A percentile compares a stretch with the other conserved stretches of the same genome.
phyloP scores from a whole-genome alignment of 1,284 basidiomycete genomes.

The Mycena sp. region DNA sequence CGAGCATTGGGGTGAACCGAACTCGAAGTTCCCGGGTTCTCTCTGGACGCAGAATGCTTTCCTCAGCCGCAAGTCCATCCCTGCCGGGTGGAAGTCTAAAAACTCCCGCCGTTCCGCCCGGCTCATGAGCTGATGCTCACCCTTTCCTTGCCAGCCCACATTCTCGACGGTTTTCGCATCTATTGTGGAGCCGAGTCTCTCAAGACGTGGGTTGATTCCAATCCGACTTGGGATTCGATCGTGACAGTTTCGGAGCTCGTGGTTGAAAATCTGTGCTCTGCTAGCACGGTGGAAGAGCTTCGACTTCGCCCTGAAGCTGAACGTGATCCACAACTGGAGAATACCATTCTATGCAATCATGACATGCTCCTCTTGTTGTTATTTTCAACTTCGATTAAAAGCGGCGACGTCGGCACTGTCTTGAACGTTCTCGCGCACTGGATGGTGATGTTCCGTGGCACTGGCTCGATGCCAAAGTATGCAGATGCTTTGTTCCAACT shows the following conservation, averaged over 20 bases:
- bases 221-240: neutral
- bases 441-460: too few relatives aligned
- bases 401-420: too few relatives aligned
- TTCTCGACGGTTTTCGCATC: neutral
- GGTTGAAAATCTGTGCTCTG: neutral
- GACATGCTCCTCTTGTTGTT: too few relatives aligned
- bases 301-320: too few relatives aligned
- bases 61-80: neutral
- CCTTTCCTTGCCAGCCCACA: too few relatives aligned
- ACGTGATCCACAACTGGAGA: too few relatives aligned
- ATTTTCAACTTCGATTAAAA: too few relatives aligned
- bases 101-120: neutral
- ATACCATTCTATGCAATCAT: too few relatives aligned
- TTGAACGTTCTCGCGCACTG: too few relatives aligned
- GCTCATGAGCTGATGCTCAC: neutral
- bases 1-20: constrained; percentile 31
- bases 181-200: too few relatives aligned
- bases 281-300: neutral
- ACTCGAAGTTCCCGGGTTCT: constrained; percentile 14
- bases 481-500: too few relatives aligned
- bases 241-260: neutral
- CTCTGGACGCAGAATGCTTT: constrained; percentile 26
- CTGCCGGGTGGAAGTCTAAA: constrained; percentile 11
- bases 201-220: neutral
- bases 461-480: too few relatives aligned